These are phyloP conservation scores for Lentinus brumalis DNA, from an alignment of 768 basidiomycete species.

Conservation along the genomic window DNA sequence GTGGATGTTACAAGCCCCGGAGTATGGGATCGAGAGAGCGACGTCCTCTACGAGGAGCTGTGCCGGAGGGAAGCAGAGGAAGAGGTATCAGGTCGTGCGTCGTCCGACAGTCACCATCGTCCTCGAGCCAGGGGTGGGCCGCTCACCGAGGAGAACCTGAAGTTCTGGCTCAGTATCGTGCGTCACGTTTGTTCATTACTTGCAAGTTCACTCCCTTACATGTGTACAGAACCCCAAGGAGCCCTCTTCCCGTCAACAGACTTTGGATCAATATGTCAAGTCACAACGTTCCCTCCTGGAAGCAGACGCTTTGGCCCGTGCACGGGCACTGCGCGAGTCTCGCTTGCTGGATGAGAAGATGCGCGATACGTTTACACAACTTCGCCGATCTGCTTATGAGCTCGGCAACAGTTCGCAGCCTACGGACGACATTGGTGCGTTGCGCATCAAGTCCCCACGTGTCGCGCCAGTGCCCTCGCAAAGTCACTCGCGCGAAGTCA, in stretches of 20 bases:
- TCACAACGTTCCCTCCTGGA: slow-evolving; percentile 79
- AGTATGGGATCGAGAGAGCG: slow-evolving; percentile 91
- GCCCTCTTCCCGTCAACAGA: slow-evolving; percentile 81
- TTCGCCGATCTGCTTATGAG: slow-evolving; percentile 80
- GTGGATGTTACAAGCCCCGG: slow-evolving; percentile 86
- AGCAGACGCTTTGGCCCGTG: slow-evolving; percentile 79
- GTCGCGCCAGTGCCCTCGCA: slow-evolving; percentile 38
- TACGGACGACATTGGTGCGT: slow-evolving; percentile 58
- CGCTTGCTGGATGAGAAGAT: slow-evolving; percentile 73
- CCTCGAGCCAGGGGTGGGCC: slow-evolving; percentile 67
- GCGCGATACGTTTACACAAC: slow-evolving; percentile 78
- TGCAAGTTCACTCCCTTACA: background rate
- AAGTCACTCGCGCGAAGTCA: slow-evolving; percentile 69
- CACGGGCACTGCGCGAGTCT: slow-evolving; percentile 77
- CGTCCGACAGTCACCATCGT: slow-evolving; percentile 54
- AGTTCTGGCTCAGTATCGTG: slow-evolving; percentile 78
- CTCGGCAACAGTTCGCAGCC: slow-evolving; percentile 49
- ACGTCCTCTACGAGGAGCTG: slow-evolving; percentile 78
- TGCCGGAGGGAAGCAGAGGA: slow-evolving; percentile 72
- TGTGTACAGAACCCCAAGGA: slow-evolving; percentile 81
- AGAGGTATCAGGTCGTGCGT: slow-evolving; percentile 49
- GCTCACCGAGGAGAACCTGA: slow-evolving; percentile 77
- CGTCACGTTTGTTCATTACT: slow-evolving; percentile 30
- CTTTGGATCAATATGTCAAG: slow-evolving; percentile 79
- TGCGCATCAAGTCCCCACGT: slow-evolving; percentile 70